Percentiles rank a stretch among this genome's conserved stretches.
phyloP scores from a whole-genome alignment of 805 yeast species.

The Saturnispora zaruensis region DNA sequence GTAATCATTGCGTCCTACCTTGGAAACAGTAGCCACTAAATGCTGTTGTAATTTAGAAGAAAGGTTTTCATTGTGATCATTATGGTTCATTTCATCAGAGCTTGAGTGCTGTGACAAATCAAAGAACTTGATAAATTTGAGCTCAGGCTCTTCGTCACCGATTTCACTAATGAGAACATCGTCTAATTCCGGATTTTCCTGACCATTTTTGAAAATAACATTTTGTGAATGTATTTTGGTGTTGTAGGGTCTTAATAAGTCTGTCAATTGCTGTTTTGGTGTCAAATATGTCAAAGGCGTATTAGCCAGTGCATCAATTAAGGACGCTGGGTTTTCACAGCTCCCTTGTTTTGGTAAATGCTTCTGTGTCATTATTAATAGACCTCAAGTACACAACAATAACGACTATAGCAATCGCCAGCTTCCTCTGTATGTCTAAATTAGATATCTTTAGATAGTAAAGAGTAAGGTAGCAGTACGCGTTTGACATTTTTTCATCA shows the following conservation, averaged over 20 bases:
- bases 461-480: not conserved
- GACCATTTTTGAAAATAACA: not conserved
- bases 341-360: not conserved
- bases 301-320: not conserved
- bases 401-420: no score
- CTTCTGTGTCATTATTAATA: not conserved
- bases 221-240: not conserved
- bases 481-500: not conserved
- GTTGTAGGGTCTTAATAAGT: not conserved
- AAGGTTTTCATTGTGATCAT: not conserved
- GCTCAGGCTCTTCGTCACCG: conserved; percentile 1
- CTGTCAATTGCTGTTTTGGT: not conserved
- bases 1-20: not conserved
- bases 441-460: not conserved
- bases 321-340: not conserved
- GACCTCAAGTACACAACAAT: not conserved
- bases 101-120: not conserved
- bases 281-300: not conserved
- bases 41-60: not conserved
- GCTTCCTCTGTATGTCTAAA: no score
- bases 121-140: not conserved
- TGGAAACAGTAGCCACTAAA: not conserved
- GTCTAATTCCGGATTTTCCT: not conserved
- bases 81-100: no score
- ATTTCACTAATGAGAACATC: not conserved